phyloP scores from a whole-genome alignment of 805 yeast genomes.

The Wickerhamiella vanderwaltii region DNA sequence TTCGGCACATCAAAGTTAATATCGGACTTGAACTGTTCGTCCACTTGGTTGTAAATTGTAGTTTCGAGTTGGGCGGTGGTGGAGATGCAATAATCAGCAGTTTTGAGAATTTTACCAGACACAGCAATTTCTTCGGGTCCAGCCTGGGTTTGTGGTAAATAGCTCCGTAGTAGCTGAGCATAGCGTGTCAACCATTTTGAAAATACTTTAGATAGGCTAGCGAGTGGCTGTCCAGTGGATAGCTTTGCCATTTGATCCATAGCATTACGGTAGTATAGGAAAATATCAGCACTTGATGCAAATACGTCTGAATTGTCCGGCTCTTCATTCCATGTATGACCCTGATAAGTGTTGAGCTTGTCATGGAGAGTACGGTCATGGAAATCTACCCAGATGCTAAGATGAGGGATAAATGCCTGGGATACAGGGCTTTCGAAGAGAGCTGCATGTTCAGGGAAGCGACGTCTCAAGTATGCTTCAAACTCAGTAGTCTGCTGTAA shows the following conservation, averaged over 20 bases:
- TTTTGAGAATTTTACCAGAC: conserved; percentile 62
- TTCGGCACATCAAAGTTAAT: conserved; percentile 43
- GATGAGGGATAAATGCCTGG: conserved; percentile 70
- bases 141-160: conserved; percentile 30
- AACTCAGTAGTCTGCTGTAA: conserved; percentile 72
- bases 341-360: neutral
- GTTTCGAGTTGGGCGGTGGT: conserved; percentile 71
- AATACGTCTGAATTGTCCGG: conserved; percentile 37
- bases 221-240: conserved; percentile 34
- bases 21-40: conserved; percentile 33
- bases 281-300: conserved; percentile 78
- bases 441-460: conserved; percentile 27
- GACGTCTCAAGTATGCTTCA: conserved; percentile 47
- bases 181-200: conserved; percentile 53
- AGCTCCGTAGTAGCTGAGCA: conserved; percentile 38
- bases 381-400: conserved; percentile 73
- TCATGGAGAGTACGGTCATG: conserved; percentile 42
- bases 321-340: conserved; percentile 10
- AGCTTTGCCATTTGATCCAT: conserved; percentile 57
- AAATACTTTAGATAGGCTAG: conserved; percentile 46
- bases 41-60: conserved; percentile 32
- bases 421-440: conserved; percentile 37
- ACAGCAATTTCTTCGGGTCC: conserved; percentile 28
- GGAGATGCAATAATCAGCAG: conserved; percentile 77
- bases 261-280: conserved; percentile 61